Evolutionary conservation across 2,329 filamentous ascomycete species (phyloP), one percentile per base, ranked within the genome.

Genomic region (Ascochyta viciae-villosae): DNA sequence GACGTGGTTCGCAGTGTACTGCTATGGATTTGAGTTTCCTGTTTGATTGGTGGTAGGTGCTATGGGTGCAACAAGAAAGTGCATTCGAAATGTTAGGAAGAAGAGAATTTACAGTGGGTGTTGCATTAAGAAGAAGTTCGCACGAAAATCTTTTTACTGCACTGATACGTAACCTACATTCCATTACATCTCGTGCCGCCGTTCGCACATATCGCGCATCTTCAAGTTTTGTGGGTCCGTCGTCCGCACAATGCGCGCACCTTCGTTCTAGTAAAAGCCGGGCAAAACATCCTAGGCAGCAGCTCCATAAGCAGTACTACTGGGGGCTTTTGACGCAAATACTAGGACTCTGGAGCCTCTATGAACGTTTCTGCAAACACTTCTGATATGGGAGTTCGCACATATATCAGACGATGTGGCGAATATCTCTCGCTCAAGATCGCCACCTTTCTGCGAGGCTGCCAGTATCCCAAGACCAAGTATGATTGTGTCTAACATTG

Each of bases 1-100:
- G 22, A 46, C 33, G 48, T 60, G 44, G 41, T 48, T 50, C 47
- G 51, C 50, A 50, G 57, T 58, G 58, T 55, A 64, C 66, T 66
- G 60, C 63, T 16, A 27, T 52, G 7, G 40, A 4, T 15, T 42
- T 42, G 40, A 16, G 26, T 27, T 49, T 50, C 33, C 24, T 38
- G 33, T 3, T 27, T 29, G 29, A 29, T 26, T 26, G 35, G 40
- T 26, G 41, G 45, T n/a, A 54, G n/a, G 38, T 33, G 24, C 33
- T 43, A 23, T 38, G 8, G 19, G 38, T 42, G 38, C 6, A 13
- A 46, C 38, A 10, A 47, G 9, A 19, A n/a, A 33, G 9, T 26
- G 27, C 13, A n/a, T n/a, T 34, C 31, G 24, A n/a, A 6, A 26
- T 24, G 40, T 19, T n/a, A 42, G 6, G 22, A 38, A 29, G 6